Evolutionary conservation across 225 moss, liverwort and hornwort genomes (phyloP).

Genomic region (Marchantia polymorpha): DNA sequence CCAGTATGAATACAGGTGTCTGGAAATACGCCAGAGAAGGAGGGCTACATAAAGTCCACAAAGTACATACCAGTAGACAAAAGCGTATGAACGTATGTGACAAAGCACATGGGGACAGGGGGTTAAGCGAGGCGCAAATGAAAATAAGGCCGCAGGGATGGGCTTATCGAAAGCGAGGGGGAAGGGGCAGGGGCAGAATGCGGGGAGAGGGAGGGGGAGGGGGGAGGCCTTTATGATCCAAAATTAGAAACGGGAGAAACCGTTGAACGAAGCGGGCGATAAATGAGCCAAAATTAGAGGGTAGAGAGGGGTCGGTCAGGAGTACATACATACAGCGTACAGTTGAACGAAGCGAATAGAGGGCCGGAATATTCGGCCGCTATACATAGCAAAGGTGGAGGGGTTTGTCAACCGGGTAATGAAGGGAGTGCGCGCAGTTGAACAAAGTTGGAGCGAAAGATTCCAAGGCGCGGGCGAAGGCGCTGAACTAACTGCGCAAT

Average conservation of each 20-base stretch:
- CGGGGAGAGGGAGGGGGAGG: too few species aligned
- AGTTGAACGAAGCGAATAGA: slow-evolving; percentile 1
- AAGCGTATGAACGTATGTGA: too few species aligned
- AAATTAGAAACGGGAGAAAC: neutral
- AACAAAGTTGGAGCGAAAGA: neutral
- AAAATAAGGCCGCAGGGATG: too few species aligned
- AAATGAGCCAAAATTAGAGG: neutral
- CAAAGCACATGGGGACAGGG: too few species aligned
- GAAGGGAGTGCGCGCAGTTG: slow-evolving; percentile 5
- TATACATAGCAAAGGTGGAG: slow-evolving; percentile 10
- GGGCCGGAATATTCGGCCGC: neutral
- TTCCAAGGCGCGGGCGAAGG: neutral
- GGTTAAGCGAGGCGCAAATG: too few species aligned
- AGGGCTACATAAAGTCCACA: too few species aligned
- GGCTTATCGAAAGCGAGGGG: too few species aligned
- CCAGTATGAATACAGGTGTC: too few species aligned
- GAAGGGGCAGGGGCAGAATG: too few species aligned
- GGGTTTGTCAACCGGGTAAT: slow-evolving; percentile 8
- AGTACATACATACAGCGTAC: slow-evolving; percentile 3
- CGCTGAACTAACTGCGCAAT: slow-evolving; percentile 4
- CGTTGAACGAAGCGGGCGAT: neutral
- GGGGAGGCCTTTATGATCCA: slow-evolving; percentile 11
- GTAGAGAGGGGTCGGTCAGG: neutral
- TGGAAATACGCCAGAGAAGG: too few species aligned
- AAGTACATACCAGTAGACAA: too few species aligned